phyloP scores from a whole-genome alignment of 2,329 filamentous ascomycete genomes.

The Onygenales sp. region DNA sequence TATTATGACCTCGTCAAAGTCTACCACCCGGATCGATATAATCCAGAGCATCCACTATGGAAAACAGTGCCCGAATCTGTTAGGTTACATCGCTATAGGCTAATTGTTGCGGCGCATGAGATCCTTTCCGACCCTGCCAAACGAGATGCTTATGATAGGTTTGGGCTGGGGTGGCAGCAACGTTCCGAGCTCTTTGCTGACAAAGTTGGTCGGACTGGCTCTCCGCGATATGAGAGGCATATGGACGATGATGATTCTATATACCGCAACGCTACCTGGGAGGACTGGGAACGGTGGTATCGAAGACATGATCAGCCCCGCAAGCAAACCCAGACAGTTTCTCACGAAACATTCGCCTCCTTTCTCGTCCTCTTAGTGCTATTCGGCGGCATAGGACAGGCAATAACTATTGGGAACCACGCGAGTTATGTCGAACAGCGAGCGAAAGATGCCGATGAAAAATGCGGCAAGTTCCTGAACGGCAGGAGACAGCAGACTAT shows the following conservation, averaged over 20 bases:
- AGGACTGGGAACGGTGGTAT: slow-evolving; percentile 87
- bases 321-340: slow-evolving; percentile 38
- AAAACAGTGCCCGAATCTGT: slow-evolving; percentile 47
- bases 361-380: slow-evolving; percentile 62
- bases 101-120: slow-evolving; percentile 78
- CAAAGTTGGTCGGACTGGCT: slow-evolving; percentile 13
- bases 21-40: slow-evolving; percentile 76
- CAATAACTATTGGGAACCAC: slow-evolving; percentile 55
- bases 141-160: slow-evolving; percentile 70
- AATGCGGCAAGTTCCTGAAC: slow-evolving; percentile 48
- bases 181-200: slow-evolving; percentile 16
- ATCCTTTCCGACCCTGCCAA: slow-evolving; percentile 75
- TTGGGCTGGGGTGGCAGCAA: slow-evolving; percentile 69
- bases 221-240: slow-evolving; percentile 24
- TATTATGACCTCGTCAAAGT: slow-evolving; percentile 92
- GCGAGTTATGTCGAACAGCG: slow-evolving; percentile 56
- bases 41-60: slow-evolving; percentile 32
- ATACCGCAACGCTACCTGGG: slow-evolving; percentile 82
- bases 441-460: slow-evolving; percentile 56
- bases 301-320: slow-evolving; percentile 34
- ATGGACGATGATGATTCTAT: slow-evolving; percentile 38
- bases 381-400: slow-evolving; percentile 63
- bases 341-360: slow-evolving; percentile 67
- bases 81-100: slow-evolving; percentile 78
- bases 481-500: slow-evolving; percentile 44